These are phyloP conservation scores for Rhytidhysteron rufulum DNA, from an alignment of 2,329 filamentous ascomycete species.

Conservation along the genomic window DNA sequence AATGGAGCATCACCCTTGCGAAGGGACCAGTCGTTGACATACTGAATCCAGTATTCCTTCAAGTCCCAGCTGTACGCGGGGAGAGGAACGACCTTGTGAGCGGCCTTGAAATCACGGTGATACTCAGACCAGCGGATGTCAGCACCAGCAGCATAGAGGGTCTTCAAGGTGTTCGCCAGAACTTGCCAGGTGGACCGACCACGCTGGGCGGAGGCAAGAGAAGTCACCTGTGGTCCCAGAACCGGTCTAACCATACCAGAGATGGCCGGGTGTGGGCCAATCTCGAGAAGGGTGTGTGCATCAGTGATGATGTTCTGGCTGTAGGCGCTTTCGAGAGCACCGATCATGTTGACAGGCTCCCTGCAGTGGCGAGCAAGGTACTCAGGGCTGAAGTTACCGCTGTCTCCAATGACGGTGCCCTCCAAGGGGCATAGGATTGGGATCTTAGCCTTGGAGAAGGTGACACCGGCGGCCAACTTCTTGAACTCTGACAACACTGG, in stretches of 20 bases:
- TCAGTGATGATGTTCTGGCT: slow-evolving; percentile 11
- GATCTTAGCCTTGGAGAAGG: slow-evolving; percentile 5
- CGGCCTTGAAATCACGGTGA: slow-evolving; percentile 47
- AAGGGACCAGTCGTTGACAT: neutral
- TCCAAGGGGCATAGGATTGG: slow-evolving; percentile 43
- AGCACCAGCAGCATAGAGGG: slow-evolving; percentile 52
- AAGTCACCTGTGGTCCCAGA: neutral
- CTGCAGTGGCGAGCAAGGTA: slow-evolving; percentile 29
- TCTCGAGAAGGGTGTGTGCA: slow-evolving; percentile 36
- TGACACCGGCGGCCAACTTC: slow-evolving; percentile 22
- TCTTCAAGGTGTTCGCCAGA: slow-evolving; percentile 34
- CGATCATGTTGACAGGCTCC: slow-evolving; percentile 34
- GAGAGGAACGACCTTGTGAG: slow-evolving; percentile 48
- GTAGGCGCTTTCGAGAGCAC: slow-evolving; percentile 37
- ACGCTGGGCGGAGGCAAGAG: slow-evolving; percentile 1
- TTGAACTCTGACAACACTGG: slow-evolving; percentile 35
- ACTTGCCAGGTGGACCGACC: slow-evolving; percentile 1
- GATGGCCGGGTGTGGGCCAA: slow-evolving; percentile 46
- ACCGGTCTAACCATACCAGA: slow-evolving; percentile 43
- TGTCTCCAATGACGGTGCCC: slow-evolving; percentile 36
- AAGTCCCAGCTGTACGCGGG: slow-evolving; percentile 37
- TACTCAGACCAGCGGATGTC: slow-evolving; percentile 60
- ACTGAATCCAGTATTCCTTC: slow-evolving; percentile 30
- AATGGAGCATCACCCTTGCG: neutral
- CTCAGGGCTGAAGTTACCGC: slow-evolving; percentile 32